phyloP scores from a whole-genome alignment of 345 rosid species.

The Brassica carinata region DNA sequence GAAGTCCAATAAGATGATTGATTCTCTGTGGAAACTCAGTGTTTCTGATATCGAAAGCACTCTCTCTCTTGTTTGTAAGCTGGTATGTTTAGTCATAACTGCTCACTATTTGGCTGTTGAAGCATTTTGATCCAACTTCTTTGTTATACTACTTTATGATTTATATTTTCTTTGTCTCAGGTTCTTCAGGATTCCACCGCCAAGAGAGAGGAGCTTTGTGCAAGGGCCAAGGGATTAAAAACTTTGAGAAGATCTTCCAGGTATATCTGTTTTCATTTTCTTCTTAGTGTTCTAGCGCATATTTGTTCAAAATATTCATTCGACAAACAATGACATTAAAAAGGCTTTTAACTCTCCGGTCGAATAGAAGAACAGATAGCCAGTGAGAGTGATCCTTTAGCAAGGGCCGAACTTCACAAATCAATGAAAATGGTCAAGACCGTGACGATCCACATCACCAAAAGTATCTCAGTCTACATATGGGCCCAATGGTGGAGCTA shows the following conservation, averaged over 20 bases:
- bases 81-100: constrained; percentile 50
- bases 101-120: constrained; percentile 4
- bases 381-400: constrained; percentile 61
- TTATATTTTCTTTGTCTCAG: constrained; percentile 44
- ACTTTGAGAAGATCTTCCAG: constrained; percentile 92
- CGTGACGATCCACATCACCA: constrained; percentile 55
- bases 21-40: constrained; percentile 96
- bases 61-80: constrained; percentile 91
- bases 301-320: constrained; percentile 14
- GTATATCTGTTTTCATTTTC: constrained; percentile 39
- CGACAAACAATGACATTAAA: not conserved
- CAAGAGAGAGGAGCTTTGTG: constrained; percentile 89
- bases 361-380: constrained; percentile 63
- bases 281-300: not conserved
- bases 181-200: constrained; percentile 89
- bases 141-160: not conserved
- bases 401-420: constrained; percentile 44
- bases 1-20: constrained; percentile 91
- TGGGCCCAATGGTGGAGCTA: constrained; percentile 13
- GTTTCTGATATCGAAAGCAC: constrained; percentile 96
- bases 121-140: constrained; percentile 32
- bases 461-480: constrained; percentile 46
- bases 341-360: constrained; percentile 11
- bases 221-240: constrained; percentile 93
- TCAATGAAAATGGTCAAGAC: constrained; percentile 62